A percentile compares a stretch with the other conserved stretches of the same genome.
Conservation (phyloP, 176 grass and related monocot species). For the Rhynchospora tenuis region DNA sequence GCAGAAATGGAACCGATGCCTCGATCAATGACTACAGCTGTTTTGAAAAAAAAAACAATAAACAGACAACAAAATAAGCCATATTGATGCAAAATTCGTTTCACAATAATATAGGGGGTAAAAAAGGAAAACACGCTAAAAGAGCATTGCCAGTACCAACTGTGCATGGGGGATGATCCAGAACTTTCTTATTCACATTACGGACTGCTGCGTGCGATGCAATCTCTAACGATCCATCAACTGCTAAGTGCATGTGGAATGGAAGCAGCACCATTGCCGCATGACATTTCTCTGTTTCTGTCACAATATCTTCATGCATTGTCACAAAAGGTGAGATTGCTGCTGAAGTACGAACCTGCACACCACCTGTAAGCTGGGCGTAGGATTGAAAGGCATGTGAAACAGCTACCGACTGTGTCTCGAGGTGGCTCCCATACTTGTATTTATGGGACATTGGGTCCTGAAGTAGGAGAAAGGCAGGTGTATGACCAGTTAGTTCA, state of each 20-base stretch:
- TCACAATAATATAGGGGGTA: neutral
- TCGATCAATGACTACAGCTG: slow-evolving; percentile 53
- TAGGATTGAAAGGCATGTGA: slow-evolving; percentile 53
- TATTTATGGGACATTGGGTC: neutral
- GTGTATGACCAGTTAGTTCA: slow-evolving; percentile 51
- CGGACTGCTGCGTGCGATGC: slow-evolving; percentile 36
- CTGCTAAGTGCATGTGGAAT: slow-evolving; percentile 70
- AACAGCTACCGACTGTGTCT: slow-evolving; percentile 55
- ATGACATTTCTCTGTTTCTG: slow-evolving; percentile 52
- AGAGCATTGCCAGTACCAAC: slow-evolving; percentile 20
- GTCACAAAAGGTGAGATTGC: slow-evolving; percentile 48
- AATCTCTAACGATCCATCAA: slow-evolving; percentile 56
- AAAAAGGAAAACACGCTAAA: neutral
- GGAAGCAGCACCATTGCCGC: slow-evolving; percentile 60
- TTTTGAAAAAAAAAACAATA: neutral
- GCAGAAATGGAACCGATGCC: slow-evolving; percentile 29
- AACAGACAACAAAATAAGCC: neutral
- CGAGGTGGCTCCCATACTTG: slow-evolving; percentile 24
- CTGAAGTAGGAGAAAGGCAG: slow-evolving; percentile 49
- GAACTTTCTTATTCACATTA: slow-evolving; percentile 38
- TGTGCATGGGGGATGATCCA: slow-evolving; percentile 51
- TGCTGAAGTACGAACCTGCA: slow-evolving; percentile 29
- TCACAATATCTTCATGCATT: slow-evolving; percentile 69
- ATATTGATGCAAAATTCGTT: neutral
- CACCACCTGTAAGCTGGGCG: slow-evolving; percentile 35